These are phyloP conservation scores for Termitomyces sp. DNA, from an alignment of 768 basidiomycete species.

Conservation along the genomic window DNA sequence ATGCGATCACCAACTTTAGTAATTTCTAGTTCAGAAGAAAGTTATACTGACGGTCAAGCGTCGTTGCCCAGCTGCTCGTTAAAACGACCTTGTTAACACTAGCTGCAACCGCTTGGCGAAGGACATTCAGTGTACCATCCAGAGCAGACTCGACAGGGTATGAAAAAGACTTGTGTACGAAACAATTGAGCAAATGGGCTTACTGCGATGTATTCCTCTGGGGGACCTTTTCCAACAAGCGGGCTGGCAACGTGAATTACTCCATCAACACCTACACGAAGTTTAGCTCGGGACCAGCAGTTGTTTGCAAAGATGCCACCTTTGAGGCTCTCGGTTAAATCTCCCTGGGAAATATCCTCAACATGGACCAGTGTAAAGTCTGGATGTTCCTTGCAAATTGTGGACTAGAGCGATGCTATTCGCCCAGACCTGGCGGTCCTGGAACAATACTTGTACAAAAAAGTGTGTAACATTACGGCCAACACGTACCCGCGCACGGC, in stretches of 20 bases:
- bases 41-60: conserved; percentile 6
- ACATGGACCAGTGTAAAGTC: conserved; percentile 7
- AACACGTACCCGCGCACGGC: conserved; percentile 15
- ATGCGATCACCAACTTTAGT: neutral
- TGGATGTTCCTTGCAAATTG: conserved; percentile 1
- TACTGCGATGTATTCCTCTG: conserved; percentile 6
- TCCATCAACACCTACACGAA: conserved; percentile 33
- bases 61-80: conserved; percentile 11
- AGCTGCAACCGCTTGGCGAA: conserved; percentile 11
- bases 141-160: conserved; percentile 1
- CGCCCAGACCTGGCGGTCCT: conserved; percentile 8
- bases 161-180: neutral
- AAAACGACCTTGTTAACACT: conserved; percentile 6
- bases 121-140: conserved; percentile 11
- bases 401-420: conserved; percentile 1
- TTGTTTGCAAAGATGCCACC: neutral
- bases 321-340: conserved; percentile 11
- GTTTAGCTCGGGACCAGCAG: no score
- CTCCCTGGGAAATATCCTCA: conserved; percentile 10
- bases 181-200: neutral
- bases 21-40: neutral
- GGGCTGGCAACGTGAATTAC: conserved; percentile 32
- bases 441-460: neutral
- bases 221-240: conserved; percentile 4
- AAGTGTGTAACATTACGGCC: no score